These are phyloP conservation scores for Verticillium isaacii DNA, from an alignment of 2,329 filamentous ascomycete genomes.

Conservation along the genomic window DNA sequence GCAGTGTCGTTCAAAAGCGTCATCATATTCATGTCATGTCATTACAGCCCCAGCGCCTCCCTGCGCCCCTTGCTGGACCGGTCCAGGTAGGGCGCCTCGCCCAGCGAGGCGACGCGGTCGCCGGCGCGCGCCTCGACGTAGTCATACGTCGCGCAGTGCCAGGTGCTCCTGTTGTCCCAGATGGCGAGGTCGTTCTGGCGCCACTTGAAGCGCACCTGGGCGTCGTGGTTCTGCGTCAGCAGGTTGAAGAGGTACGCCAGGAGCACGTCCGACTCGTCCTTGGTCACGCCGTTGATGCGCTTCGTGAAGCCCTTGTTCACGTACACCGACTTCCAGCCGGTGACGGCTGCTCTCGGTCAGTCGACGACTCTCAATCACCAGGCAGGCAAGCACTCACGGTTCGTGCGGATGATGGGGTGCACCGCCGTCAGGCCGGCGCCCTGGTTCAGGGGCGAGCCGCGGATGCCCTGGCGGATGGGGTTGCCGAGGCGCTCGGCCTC, in stretches of 20 bases:
- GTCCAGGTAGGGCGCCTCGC: conserved; percentile 39
- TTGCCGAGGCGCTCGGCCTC: conserved; percentile 42
- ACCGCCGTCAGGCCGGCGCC: conserved; percentile 44
- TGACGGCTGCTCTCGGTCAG: conserved; percentile 31
- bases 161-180: conserved; percentile 58
- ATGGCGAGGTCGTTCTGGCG: conserved; percentile 51
- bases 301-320: conserved; percentile 47
- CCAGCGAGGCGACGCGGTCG: conserved; percentile 34
- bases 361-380: not conserved
- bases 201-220: conserved; percentile 52
- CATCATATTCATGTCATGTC: not conserved
- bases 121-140: conserved; percentile 42
- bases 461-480: conserved; percentile 34
- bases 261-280: conserved; percentile 48
- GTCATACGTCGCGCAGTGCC: conserved; percentile 56
- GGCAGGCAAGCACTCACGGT: conserved; percentile 26
- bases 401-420: conserved; percentile 53
- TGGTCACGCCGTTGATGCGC: conserved; percentile 49
- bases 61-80: conserved; percentile 28
- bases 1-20: not conserved
- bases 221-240: conserved; percentile 50
- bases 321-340: conserved; percentile 52
- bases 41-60: conserved; percentile 26
- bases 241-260: conserved; percentile 43
- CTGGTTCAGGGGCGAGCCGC: conserved; percentile 54